Evolutionary conservation across 1,284 basidiomycete genomes (phyloP), one percentile per base, ranked within the genome.

Genomic region (Boletus holoroseus): DNA sequence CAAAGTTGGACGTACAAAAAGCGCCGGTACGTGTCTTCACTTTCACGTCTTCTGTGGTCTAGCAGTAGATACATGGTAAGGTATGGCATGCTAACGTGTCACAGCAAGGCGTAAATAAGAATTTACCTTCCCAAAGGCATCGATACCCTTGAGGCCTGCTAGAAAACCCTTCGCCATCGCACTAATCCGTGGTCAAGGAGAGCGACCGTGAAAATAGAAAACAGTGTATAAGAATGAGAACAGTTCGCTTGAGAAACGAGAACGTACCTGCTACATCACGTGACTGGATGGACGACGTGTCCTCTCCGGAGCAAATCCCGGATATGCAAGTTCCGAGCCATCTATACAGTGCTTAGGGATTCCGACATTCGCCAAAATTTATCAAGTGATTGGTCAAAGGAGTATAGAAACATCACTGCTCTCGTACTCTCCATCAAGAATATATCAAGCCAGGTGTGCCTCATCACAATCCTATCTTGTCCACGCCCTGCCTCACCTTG

Each of bases 41-140:
- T 75, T 96, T 96, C 57, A 97, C 94, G 78, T 97, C 94, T 67
- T 97, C 94, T 72, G 91, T 91, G 32, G 94, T 97, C 94, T 95
- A 64, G 58, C 3, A 55, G 32, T 36, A 44, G 34, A 39, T 35
- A 46, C 49, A 43, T 45, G 11, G 51, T 57, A 39, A 66, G 55
- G 36, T 31, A 18, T 27, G 16, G 20, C 39, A 27, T 36, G 44
- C 20, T 45, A 41, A 56, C 48, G 47, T 56, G 53, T 47, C 45
- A 51, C 51, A 27, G 28, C 28, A 39, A 44, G 35, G 40, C 15
- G 7, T 9, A 20, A 39, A 36, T 15, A 32, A 42, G 15, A 3
- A 41, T 74, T 62, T 64, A 94, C 94, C 85, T 97, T 98, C 58
- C 94, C 94, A 76, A 99, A 99, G 70, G 94, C 95, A 77, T 99